Base-by-base conservation (phyloP, 371 early-diverging fungal genomes). In the Actinomortierella wolfii region DNA sequence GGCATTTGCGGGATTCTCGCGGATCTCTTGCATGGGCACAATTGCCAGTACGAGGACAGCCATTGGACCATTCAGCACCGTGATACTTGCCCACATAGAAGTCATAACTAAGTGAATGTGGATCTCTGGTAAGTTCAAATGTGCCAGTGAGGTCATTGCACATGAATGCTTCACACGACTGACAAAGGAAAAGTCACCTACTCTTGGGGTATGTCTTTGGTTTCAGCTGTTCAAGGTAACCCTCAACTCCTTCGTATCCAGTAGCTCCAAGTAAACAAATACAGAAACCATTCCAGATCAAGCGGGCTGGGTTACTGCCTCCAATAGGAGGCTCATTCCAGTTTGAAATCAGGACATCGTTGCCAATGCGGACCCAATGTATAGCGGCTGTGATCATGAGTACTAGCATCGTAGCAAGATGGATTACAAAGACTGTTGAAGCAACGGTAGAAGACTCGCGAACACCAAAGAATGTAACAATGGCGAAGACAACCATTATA, bases 231-330 rank as follows among this genome's bases (percentile, higher is more conserved):
- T 87, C 84, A 34, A 87, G 79, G 44, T 81, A 84, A 48, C 83
- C 78, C 62, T 71, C 75, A 14, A 79, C 77, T 3, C 79, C 69
- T 73, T 81, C 80, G 51, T 78, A 78, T 13, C 86, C 86, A 25
- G 86, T 86, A 26, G 83, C 80, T 5, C 83, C 84, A 23, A 87
- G 64, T 57, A 87, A 73, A 17, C 84, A 84, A n/a, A 82, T 74
- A 56, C 85, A 84, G 28, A 83, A 74, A 28, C 87, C 87, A 52
- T 77, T 67, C 26, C 69, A 76, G 26, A 87, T 77, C 1, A 48
- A 50, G 20, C 79, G 70, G 23, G 64, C 61, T 6, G 63, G 42
- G 34, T 67, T 78, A 42, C 65, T 63, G 15, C 76, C 69, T 34
- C 11, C 7, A 34, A 34, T 11, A 51, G 68, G 58, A 1, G 81